These are phyloP conservation scores for Biscogniauxia mediterranea DNA, from an alignment of 2,329 filamentous ascomycete genomes.

Conservation along the genomic window DNA sequence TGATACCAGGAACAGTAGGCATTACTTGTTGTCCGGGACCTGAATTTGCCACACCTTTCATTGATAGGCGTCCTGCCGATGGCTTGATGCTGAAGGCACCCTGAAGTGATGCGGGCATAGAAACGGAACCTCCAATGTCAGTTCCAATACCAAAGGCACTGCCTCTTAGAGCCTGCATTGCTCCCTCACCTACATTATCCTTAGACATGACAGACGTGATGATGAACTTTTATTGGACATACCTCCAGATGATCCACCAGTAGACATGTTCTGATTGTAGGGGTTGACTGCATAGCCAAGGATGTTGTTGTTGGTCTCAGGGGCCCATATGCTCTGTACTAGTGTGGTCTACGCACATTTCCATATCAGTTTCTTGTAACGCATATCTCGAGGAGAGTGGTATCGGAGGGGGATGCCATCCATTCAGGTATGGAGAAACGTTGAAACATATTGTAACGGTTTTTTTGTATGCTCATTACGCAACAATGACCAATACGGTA, in stretches of 20 bases:
- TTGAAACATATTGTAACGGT: too few species aligned
- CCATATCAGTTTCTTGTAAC: background rate
- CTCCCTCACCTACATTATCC: constrained; percentile 42
- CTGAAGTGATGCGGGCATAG: constrained; percentile 43
- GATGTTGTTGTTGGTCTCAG: constrained; percentile 59
- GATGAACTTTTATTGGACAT: constrained; percentile 43
- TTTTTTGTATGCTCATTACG: too few species aligned
- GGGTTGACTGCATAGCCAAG: constrained; percentile 64
- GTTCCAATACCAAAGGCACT: constrained; percentile 43
- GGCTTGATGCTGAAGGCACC: constrained; percentile 44
- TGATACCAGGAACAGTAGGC: constrained; percentile 58
- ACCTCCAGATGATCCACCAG: constrained; percentile 65
- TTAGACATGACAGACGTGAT: background rate
- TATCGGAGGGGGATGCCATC: too few species aligned
- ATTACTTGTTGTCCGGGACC: constrained; percentile 58
- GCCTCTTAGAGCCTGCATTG: constrained; percentile 40
- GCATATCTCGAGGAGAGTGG: background rate
- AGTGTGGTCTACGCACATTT: background rate
- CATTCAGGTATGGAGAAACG: too few species aligned
- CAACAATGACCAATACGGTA: too few species aligned
- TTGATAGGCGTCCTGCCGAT: constrained; percentile 28
- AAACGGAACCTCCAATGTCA: constrained; percentile 47
- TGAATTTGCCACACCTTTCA: constrained; percentile 20
- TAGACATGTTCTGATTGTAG: constrained; percentile 54
- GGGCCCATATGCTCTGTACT: constrained; percentile 31